Percentiles rank a stretch among this genome's conserved stretches.
Conservation (phyloP, 495 filamentous ascomycete genomes). For the Neurospora hispaniola region DNA sequence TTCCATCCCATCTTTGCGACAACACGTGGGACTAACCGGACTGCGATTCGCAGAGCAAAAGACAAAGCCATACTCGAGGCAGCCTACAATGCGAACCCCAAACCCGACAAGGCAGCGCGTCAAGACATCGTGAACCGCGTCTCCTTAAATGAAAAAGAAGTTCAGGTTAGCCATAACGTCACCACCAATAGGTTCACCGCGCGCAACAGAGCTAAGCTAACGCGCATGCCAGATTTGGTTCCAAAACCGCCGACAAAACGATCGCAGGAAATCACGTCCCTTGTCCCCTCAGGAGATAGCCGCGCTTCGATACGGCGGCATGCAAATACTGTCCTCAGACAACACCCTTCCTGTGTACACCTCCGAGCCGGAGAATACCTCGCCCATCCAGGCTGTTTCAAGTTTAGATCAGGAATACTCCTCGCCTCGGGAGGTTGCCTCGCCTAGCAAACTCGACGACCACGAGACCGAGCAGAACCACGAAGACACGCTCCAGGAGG, state of each 20-base stretch:
- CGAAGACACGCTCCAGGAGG: not conserved
- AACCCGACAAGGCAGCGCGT: constrained; percentile 86
- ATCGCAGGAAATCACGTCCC: constrained; percentile 81
- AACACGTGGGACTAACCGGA: constrained; percentile 11
- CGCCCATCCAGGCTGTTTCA: constrained; percentile 13
- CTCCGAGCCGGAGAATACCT: constrained; percentile 9
- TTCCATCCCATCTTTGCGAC: not conserved
- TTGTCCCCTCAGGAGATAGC: constrained; percentile 72
- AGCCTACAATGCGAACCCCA: constrained; percentile 75
- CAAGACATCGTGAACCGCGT: constrained; percentile 75
- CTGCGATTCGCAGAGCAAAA: constrained; percentile 47
- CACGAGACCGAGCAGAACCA: constrained; percentile 6
- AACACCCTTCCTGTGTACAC: constrained; percentile 11
- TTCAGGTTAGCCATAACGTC: constrained; percentile 58
- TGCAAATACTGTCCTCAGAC: constrained; percentile 41
- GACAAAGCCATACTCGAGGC: constrained; percentile 87
- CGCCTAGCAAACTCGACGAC: not conserved
- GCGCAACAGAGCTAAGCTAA: not conserved
- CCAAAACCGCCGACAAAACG: constrained; percentile 92
- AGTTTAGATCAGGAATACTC: constrained; percentile 3
- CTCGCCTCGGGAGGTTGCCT: constrained; percentile 5
- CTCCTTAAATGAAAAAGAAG: constrained; percentile 90
- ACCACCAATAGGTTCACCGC: not conserved
- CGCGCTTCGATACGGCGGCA: constrained; percentile 45
- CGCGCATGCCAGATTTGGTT: constrained; percentile 78